Conservation (phyloP, 805 yeast genomes). For the Cyberlindnera americana region DNA sequence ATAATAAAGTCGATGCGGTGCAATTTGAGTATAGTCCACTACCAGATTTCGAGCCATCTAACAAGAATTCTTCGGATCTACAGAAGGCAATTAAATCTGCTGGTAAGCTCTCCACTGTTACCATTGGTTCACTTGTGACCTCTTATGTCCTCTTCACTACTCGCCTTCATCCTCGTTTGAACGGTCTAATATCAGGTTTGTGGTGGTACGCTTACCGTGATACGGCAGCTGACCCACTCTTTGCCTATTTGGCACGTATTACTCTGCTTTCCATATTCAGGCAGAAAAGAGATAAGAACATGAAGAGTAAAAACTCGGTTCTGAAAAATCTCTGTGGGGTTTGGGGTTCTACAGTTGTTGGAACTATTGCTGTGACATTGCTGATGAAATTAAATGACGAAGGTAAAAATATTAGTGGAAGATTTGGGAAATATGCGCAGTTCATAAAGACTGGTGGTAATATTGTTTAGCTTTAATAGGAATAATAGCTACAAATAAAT, state of each 20-base stretch:
- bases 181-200: constrained; percentile 16
- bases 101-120: background rate
- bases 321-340: background rate
- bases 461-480: background rate
- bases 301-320: background rate
- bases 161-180: constrained; percentile 8
- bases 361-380: constrained; percentile 5
- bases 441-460: constrained; percentile 10
- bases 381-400: constrained; percentile 6
- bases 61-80: background rate
- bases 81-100: background rate
- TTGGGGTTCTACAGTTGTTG: constrained; percentile 8
- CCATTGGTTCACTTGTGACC: constrained; percentile 3
- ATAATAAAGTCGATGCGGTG: background rate
- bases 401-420: constrained; percentile 8
- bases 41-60: background rate
- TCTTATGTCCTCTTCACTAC: constrained; percentile 13
- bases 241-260: constrained; percentile 10
- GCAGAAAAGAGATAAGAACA: constrained; percentile 9
- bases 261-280: constrained; percentile 9
- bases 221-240: constrained; percentile 2
- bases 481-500: too few relatives aligned
- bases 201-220: constrained; percentile 14
- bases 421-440: constrained; percentile 4
- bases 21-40: background rate